These are phyloP conservation scores for Datisca glomerata DNA, from an alignment of 306 rosid species.

Conservation along the genomic window DNA sequence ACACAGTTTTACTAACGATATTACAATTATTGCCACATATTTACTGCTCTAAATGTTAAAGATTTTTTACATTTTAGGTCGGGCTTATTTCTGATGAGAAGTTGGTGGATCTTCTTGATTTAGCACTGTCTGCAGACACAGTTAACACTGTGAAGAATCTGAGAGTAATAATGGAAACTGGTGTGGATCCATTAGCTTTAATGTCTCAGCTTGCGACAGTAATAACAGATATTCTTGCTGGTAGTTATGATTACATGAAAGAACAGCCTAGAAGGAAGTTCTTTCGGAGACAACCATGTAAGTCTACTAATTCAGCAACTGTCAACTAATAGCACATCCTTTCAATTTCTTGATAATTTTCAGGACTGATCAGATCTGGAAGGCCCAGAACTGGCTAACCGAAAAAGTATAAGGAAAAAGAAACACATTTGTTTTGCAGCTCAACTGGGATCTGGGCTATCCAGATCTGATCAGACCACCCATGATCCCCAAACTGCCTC, in stretches of 20 bases:
- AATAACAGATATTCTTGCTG: conserved; percentile 94
- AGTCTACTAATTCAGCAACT: conserved; percentile 20
- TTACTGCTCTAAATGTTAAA: too few relatives aligned
- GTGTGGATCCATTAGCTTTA: conserved; percentile 89
- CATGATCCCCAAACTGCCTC: too few relatives aligned
- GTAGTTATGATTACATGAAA: conserved; percentile 63
- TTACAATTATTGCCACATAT: too few relatives aligned
- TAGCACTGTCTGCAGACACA: conserved; percentile 94
- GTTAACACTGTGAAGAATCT: conserved; percentile 88
- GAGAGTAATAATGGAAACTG: conserved; percentile 88
- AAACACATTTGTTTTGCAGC: too few relatives aligned
- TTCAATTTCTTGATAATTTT: conserved; percentile 8
- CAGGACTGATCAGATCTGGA: not conserved
- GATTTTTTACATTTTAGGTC: conserved; percentile 43
- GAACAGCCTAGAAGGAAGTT: conserved; percentile 79
- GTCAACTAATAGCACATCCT: not conserved
- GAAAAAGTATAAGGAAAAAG: too few relatives aligned
- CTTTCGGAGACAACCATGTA: conserved; percentile 75
- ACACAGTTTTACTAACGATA: too few relatives aligned
- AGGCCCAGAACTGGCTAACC: too few relatives aligned
- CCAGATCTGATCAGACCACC: too few relatives aligned
- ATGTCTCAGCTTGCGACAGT: conserved; percentile 98
- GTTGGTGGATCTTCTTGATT: conserved; percentile 93
- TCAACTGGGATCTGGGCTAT: too few relatives aligned
- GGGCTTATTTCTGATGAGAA: conserved; percentile 97